A percentile compares a stretch with the other conserved stretches of the same genome.
Conservation (phyloP, 202 grass and related monocot genomes). For the Setaria viridis region DNA sequence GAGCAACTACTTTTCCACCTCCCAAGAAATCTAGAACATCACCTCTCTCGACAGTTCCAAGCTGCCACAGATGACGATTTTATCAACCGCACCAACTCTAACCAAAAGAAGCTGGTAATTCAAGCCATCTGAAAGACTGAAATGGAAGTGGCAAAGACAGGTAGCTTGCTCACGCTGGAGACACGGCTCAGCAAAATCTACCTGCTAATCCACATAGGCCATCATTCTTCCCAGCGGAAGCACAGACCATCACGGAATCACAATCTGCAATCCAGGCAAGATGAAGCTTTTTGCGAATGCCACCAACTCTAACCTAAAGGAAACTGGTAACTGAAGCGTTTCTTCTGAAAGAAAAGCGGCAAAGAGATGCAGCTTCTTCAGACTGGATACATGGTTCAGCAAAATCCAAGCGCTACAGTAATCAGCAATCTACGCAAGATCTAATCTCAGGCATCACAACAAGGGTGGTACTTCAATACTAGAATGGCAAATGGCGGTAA, state of each 20-base stretch:
- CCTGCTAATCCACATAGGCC: not conserved
- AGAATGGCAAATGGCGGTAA: slow-evolving; percentile 32
- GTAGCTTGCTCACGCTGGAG: not conserved
- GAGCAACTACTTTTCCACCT: not conserved
- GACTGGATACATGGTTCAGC: not conserved
- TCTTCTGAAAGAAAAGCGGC: not conserved
- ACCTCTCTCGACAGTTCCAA: not conserved
- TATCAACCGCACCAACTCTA: not conserved
- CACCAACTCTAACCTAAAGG: not conserved
- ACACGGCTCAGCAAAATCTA: not conserved
- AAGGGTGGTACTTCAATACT: not conserved
- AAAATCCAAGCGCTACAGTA: not conserved
- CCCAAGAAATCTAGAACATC: not conserved
- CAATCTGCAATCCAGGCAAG: not conserved
- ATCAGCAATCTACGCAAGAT: not conserved
- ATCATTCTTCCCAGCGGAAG: not conserved
- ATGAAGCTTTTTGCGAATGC: not conserved
- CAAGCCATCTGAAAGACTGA: not conserved
- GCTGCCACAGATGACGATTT: not conserved
- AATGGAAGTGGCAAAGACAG: no score
- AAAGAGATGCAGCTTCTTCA: no score
- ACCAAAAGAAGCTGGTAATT: not conserved
- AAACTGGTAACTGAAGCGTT: not conserved
- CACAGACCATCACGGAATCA: not conserved
- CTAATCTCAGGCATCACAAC: not conserved